These are phyloP conservation scores for Hyphodiscus hymeniophilus DNA, from an alignment of 495 filamentous ascomycete species.

Conservation along the genomic window DNA sequence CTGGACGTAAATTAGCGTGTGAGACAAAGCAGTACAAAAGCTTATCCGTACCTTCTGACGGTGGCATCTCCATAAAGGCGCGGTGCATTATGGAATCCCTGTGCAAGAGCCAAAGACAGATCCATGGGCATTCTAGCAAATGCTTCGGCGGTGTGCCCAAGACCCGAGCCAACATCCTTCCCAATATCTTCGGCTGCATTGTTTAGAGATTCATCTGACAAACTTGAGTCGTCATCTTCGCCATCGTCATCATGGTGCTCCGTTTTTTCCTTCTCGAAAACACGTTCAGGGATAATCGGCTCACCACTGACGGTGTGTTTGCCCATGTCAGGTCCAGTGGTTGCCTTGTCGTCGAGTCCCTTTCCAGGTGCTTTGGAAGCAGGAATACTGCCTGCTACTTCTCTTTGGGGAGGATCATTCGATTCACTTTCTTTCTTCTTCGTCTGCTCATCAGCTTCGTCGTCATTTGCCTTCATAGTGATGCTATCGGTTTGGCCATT, in stretches of 20 bases:
- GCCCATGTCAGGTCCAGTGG: not conserved
- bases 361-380: not conserved
- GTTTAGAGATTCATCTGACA: constrained; percentile 14
- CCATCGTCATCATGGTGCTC: constrained; percentile 1
- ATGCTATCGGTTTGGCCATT: not conserved
- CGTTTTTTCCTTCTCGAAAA: constrained; percentile 3
- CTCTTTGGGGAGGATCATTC: not conserved
- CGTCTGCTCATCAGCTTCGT: not conserved
- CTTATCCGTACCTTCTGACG: too few species aligned
- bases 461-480: not conserved
- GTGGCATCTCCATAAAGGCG: constrained; percentile 61
- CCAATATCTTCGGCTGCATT: constrained; percentile 29
- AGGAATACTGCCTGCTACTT: not conserved
- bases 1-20: too few species aligned
- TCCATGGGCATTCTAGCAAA: constrained; percentile 47
- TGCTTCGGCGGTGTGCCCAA: constrained; percentile 37
- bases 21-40: constrained; percentile 8
- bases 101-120: constrained; percentile 61
- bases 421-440: not conserved
- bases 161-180: constrained; percentile 37
- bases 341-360: too few species aligned
- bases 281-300: not conserved
- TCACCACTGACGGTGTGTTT: constrained; percentile 12
- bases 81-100: constrained; percentile 80
- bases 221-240: constrained; percentile 1